These are phyloP conservation scores for Ziziphus jujuba DNA, from an alignment of 306 rosid species.

Conservation along the genomic window DNA sequence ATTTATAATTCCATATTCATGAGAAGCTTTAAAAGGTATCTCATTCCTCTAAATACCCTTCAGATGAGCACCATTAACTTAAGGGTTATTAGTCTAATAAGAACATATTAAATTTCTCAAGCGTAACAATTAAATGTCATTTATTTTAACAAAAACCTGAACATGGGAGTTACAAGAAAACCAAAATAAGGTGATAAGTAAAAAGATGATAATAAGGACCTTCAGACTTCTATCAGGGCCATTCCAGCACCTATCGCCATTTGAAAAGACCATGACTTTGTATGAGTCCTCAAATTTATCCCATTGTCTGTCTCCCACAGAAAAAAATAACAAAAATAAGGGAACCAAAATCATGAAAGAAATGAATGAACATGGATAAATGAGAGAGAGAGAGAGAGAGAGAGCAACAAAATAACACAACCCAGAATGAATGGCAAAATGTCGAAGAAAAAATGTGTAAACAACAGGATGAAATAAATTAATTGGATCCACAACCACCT, in stretches of 20 bases:
- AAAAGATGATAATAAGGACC: conserved; percentile 42
- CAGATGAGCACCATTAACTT: conserved; percentile 4
- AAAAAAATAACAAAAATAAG: not conserved
- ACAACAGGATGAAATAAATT: not conserved
- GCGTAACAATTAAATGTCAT: not conserved
- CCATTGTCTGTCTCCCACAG: conserved; percentile 64
- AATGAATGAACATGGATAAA: not conserved
- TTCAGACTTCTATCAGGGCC: conserved; percentile 98
- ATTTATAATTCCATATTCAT: too few relatives aligned
- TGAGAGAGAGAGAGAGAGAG: not conserved
- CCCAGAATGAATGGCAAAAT: not conserved
- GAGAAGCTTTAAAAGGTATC: too few relatives aligned
- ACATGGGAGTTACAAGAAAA: conserved; percentile 7
- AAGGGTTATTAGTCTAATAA: not conserved
- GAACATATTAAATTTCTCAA: not conserved
- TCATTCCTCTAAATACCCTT: too few relatives aligned
- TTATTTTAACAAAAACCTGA: not conserved
- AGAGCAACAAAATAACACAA: not conserved
- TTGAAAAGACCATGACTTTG: conserved; percentile 73
- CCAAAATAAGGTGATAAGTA: not conserved
- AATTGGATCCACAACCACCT: not conserved
- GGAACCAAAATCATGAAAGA: conserved; percentile 1
- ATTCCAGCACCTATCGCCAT: conserved; percentile 96
- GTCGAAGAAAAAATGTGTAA: not conserved
- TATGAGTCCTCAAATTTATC: conserved; percentile 91